Percentiles rank a stretch among this genome's conserved stretches.
These are phyloP conservation scores for Quercus dentata DNA, from an alignment of 306 rosid species.

Conservation along the genomic window DNA sequence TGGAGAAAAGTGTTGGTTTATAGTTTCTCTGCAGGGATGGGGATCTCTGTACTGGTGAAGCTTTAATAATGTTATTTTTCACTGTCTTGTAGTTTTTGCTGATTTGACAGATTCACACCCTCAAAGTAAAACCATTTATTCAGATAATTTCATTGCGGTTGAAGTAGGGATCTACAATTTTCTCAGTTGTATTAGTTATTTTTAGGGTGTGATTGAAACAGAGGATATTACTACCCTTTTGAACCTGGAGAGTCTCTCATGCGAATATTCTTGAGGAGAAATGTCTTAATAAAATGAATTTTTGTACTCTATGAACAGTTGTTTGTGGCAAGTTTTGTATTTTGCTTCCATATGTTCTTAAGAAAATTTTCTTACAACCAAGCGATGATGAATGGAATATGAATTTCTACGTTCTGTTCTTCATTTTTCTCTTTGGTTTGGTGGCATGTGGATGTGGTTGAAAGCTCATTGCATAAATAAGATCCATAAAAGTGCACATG, in stretches of 20 bases:
- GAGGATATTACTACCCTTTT: constrained; percentile 26
- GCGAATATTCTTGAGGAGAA: constrained; percentile 25
- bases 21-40: constrained; percentile 29
- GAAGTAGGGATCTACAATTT: constrained; percentile 29
- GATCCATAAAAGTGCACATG: too few relatives aligned
- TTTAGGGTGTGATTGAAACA: not conserved
- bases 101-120: constrained; percentile 22
- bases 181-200: constrained; percentile 17
- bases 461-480: too few relatives aligned
- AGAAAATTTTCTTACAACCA: not conserved
- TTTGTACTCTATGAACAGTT: not conserved
- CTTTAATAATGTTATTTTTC: constrained; percentile 42
- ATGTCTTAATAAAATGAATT: not conserved
- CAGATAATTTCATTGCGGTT: constrained; percentile 21
- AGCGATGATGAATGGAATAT: not conserved
- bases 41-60: constrained; percentile 33
- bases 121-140: constrained; percentile 26
- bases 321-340: constrained; percentile 20
- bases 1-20: constrained; percentile 59
- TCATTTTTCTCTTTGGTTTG: not conserved
- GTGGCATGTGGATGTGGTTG: not conserved
- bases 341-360: not conserved
- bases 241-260: constrained; percentile 12
- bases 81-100: constrained; percentile 33
- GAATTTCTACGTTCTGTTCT: not conserved